Evolutionary conservation across 805 yeast genomes (phyloP), one percentile per base, ranked within the genome.

Genomic region (Sugiyamaella valdiviana): DNA sequence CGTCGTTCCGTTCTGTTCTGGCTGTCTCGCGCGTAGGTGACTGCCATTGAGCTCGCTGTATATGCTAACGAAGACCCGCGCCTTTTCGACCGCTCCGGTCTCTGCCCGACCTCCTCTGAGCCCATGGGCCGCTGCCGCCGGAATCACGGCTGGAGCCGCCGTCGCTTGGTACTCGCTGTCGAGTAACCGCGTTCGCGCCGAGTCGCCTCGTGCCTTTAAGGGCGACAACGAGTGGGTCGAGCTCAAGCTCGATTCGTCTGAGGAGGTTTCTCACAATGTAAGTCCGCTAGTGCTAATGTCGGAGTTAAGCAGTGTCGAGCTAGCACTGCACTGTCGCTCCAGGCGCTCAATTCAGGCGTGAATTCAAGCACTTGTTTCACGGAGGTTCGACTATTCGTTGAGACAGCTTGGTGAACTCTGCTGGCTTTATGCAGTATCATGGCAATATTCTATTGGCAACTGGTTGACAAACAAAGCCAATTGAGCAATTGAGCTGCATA

Each of bases 71-170:
- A 26, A 41, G 44, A n/a, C 36, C 29, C 53, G 53, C 23, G 53
- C 49, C 6, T 42, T 48, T 20, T 36, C 52, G 10, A 39, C 51
- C 7, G 26, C 38, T 26, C 37, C 47, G 21, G n/a, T 38, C 7
- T 26, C 42, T 4, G 17, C 40, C 32, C 29, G 41, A 15, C 14
- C 53, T 7, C 19, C 57, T 36, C 45, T 41, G 37, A 15, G 51
- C 45, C 40, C 41, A 24, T 51, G 56, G 55, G 45, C 68, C 20
- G 57, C 73, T 41, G 74, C 74, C 22, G 58, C 75, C 36, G 56
- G 64, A 39, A 77, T 79, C 42, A 69, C 76, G 5, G 76, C 74
- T 36, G 80, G 79, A 12, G 68, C 63, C 14, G 55, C 61, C 41
- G 54, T 51, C 53, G 54, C 59, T 53, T 63, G 65, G 58, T 56